Conservation (phyloP, 2,329 filamentous ascomycete genomes). For the Chrysoporthe austroafricana region DNA sequence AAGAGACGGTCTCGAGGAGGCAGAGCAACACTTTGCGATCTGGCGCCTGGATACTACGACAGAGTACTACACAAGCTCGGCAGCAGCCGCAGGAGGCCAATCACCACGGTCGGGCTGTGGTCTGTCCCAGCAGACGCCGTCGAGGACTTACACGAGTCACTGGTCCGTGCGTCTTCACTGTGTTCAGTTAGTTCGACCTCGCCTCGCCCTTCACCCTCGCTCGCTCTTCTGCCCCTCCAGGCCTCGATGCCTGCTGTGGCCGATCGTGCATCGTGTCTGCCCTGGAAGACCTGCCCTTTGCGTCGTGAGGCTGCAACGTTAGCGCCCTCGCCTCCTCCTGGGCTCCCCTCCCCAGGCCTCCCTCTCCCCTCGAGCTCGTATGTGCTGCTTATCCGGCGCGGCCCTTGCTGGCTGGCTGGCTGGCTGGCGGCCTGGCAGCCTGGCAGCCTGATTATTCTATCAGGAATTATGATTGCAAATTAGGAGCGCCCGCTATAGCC, state of each 20-base stretch:
- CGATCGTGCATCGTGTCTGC: not conserved
- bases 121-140: not conserved
- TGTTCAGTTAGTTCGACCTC: not conserved
- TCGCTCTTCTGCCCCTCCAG: not conserved
- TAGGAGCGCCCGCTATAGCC: not conserved
- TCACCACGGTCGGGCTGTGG: not conserved
- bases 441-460: not conserved
- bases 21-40: slow-evolving; percentile 29
- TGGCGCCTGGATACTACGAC: not conserved
- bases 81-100: slow-evolving; percentile 17
- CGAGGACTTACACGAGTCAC: not conserved
- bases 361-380: not conserved
- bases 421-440: not conserved
- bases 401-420: too few species aligned
- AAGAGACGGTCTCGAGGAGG: not conserved
- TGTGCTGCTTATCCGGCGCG: not conserved
- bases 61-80: slow-evolving; percentile 2
- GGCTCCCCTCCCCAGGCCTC: not conserved
- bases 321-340: not conserved
- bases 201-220: not conserved
- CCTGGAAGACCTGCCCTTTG: not conserved
- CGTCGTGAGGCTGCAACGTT: not conserved
- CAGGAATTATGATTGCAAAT: not conserved
- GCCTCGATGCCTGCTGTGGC: not conserved
- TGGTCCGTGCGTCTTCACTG: slow-evolving; percentile 1